Conservation (phyloP, 495 filamentous ascomycete genomes). For the Cairneyella variabilis region DNA sequence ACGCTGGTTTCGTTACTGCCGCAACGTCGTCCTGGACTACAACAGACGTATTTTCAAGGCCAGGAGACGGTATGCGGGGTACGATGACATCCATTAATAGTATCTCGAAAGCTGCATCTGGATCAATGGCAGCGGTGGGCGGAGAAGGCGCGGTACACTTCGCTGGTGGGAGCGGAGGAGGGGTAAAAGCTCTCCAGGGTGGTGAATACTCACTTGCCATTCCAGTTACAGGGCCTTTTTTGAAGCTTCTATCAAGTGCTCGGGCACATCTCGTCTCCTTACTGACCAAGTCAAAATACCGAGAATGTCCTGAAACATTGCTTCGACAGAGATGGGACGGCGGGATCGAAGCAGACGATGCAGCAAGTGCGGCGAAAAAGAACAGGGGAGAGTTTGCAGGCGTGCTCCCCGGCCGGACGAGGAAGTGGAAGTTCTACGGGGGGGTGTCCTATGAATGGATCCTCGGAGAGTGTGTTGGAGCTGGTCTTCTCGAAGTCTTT, state of each 20-base stretch:
- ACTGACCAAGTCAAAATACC: constrained; percentile 57
- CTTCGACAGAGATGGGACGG: constrained; percentile 82
- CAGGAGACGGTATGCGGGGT: constrained; percentile 39
- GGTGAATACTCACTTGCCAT: constrained; percentile 58
- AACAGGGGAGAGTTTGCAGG: constrained; percentile 65
- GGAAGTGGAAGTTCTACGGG: constrained; percentile 78
- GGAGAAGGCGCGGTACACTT: constrained; percentile 51
- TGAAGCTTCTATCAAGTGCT: constrained; percentile 64
- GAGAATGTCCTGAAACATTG: constrained; percentile 61
- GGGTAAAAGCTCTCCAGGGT: constrained; percentile 7
- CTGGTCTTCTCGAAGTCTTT: constrained; percentile 78
- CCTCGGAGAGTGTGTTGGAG: constrained; percentile 71
- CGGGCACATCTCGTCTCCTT: constrained; percentile 63
- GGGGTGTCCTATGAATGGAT: constrained; percentile 78
- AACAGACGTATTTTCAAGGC: constrained; percentile 49
- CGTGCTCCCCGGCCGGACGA: constrained; percentile 69
- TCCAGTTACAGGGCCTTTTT: constrained; percentile 68
- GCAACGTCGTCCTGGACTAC: constrained; percentile 41
- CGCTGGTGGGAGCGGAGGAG: constrained; percentile 45
- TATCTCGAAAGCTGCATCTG: constrained; percentile 56
- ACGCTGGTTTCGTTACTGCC: constrained; percentile 68
- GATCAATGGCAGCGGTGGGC: constrained; percentile 59
- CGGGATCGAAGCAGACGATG: constrained; percentile 56
- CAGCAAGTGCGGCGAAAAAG: constrained; percentile 54
- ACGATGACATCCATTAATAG: constrained; percentile 49